Base-by-base conservation (phyloP, 1,284 basidiomycete species). In the Coriolopsis trogii region DNA sequence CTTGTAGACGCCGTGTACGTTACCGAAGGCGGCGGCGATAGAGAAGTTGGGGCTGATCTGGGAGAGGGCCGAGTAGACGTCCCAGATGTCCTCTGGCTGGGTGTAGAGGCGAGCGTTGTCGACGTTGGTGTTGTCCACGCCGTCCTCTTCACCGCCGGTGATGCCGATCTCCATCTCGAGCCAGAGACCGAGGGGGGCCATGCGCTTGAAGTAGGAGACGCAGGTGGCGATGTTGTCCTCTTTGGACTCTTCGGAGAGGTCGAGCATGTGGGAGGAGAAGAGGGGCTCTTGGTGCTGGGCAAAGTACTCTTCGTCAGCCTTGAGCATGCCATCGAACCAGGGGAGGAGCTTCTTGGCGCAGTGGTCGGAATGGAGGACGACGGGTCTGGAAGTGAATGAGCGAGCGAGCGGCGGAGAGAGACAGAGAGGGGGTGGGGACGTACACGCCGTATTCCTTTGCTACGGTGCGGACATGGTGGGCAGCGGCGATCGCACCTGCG, bases 161-260 rank as follows among this genome's bases (percentile, higher is more conserved):
- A 99, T 99, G 70, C 97, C 97, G 71, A 99, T 99, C 78, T 99
- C 97, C 97, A 99, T 99, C 84, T 99, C 97, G 73, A 99, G 93
- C 95, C 95, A 99, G 66, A 93, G 78, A 59, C 91, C 89, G 69
- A 98, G 76, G 63, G 89, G 85, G 24, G 93, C 91, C 94, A 99
- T 93, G 70, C 93, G 92, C 74, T 87, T 82, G 74, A 99, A 96
- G 84, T 99, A 99, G 74, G 95, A 85, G 57, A 82, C 91, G 74
- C 97, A 99, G 46, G 80, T 93, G 52, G 80, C 86, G 68, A 99
- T 99, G 83, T 99, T 99, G 70, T 98, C 84, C 65, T 96, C 95
- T 75, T 98, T 97, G 70, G 93, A 73, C 77, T 99, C 96, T 70
- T 99, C 97, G 48, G 95, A 98, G 63, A 99, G 86, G 75, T 99